A percentile compares a stretch with the other conserved stretches of the same genome.
Evolutionary conservation across 257 asterid species (phyloP).

Genomic region (Avicennia marina): DNA sequence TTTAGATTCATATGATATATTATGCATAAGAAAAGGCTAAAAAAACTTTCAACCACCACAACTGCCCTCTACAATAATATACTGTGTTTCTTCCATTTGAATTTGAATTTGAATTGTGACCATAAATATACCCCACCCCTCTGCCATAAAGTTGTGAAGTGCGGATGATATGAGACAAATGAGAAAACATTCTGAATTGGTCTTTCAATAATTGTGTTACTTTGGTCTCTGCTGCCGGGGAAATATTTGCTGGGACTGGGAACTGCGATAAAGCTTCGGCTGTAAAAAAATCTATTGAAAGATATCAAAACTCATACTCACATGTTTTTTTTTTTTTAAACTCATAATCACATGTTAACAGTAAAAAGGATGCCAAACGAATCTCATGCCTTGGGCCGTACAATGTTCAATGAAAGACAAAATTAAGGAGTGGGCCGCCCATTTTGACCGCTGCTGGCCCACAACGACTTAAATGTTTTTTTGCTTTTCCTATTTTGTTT

Average conservation of each 20-base stretch:
- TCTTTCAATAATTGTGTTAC: slow-evolving; percentile 14
- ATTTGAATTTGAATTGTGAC: slow-evolving; percentile 22
- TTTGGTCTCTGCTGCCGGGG: neutral
- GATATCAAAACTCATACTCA: no score
- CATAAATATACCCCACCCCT: neutral
- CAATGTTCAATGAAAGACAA: no score
- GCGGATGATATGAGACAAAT: slow-evolving; percentile 10
- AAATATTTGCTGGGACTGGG: neutral
- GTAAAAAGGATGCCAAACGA: no score
- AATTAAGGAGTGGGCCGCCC: no score
- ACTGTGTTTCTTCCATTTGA: neutral
- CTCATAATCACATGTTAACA: no score
- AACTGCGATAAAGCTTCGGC: neutral
- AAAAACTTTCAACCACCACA: neutral
- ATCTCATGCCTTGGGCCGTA: no score
- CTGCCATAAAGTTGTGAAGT: slow-evolving; percentile 4
- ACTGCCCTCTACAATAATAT: neutral
- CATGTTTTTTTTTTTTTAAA: no score
- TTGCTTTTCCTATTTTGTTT: no score
- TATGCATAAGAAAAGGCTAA: neutral
- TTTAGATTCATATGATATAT: neutral
- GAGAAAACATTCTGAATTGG: slow-evolving; percentile 13
- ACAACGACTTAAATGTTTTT: no score
- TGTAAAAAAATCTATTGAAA: no score
- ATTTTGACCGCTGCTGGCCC: no score